Base-by-base conservation (phyloP, 371 early-diverging fungal genomes). In the Smittium culicis region DNA sequence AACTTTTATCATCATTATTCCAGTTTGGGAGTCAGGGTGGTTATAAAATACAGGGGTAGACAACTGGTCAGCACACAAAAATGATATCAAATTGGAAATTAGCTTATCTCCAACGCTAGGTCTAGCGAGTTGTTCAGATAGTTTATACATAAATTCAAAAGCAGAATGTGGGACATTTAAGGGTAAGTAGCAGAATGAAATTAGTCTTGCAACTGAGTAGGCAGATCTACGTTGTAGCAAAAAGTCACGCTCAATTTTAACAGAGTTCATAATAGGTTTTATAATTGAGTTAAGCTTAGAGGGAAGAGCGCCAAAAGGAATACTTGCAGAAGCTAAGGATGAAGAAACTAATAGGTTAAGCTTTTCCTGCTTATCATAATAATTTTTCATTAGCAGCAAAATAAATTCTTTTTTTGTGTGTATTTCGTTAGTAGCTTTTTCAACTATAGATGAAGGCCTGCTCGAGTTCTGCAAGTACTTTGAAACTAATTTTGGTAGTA, bases 191-290 rank as follows among this genome's bases (percentile, higher is more conserved):
- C 77, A 77, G 35, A 79, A 64, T 31, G 75, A 74, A 0, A 79
- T 70, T 66, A 85, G 63, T 3, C 76, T 69, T 2, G 79, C 79
- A 0, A 79, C 75, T 0, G 79, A 77, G 0, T 27, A 31, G 0
- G 81, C 83, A 16, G 79, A 73, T 27, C 84, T 79, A 25, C 54
- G 2, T 45, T 79, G 79, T 54, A 79, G 59, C 34, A 75, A 66
- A 29, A n/a, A 58, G 1, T 69, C 68, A 8, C 25, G 60, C 66
- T 70, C 77, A 71, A 71, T 69, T 75, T 93, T 91, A 65, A 96
- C 82, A 16, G 89, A 83, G 67, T 87, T 85, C 93, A 94, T 96
- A 30, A 97, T 78, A 61, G 90, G 79, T 28, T 92, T 85, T 60
- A 96, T 84, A 16, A 97, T 78, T 1, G 90, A 88, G 67, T 88